Evolutionary conservation across 2,329 filamentous ascomycete species (phyloP).

Genomic region (Colletotrichum truncatum): DNA sequence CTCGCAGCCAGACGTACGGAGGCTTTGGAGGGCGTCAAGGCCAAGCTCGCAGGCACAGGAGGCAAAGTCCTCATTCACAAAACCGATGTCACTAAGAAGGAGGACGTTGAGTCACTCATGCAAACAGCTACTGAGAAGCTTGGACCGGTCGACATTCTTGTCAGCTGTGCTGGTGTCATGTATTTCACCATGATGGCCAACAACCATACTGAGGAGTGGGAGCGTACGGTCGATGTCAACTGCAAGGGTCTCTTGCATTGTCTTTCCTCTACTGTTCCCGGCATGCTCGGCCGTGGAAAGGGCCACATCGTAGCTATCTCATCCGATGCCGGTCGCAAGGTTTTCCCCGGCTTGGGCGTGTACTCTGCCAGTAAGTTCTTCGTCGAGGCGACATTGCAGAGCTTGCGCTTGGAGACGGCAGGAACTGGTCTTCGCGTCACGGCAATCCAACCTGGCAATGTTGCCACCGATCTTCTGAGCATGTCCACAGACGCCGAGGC

Average conservation of each 20-base stretch:
- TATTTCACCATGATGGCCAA: constrained; percentile 92
- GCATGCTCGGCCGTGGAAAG: constrained; percentile 73
- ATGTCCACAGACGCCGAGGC: constrained; percentile 83
- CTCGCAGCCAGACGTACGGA: constrained; percentile 77
- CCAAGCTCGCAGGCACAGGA: constrained; percentile 60
- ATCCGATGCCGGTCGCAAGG: constrained; percentile 82
- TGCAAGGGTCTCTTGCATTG: constrained; percentile 84
- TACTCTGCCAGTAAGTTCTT: constrained; percentile 89
- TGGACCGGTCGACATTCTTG: constrained; percentile 80
- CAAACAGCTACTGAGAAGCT: constrained; percentile 66
- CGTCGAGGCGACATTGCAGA: constrained; percentile 83
- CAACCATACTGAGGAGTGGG: constrained; percentile 77
- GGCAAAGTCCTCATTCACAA: constrained; percentile 74
- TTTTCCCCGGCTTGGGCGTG: constrained; percentile 83
- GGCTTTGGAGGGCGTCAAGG: constrained; percentile 73
- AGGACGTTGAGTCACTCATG: constrained; percentile 74
- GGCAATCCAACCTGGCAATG: constrained; percentile 80
- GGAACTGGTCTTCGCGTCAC: constrained; percentile 79
- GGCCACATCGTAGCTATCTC: constrained; percentile 85
- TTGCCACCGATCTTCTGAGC: constrained; percentile 74
- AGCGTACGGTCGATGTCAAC: constrained; percentile 85
- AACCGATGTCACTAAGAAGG: constrained; percentile 77
- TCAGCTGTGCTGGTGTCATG: constrained; percentile 86
- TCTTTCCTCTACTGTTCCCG: constrained; percentile 73
- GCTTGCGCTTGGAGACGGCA: constrained; percentile 78